A percentile compares a stretch with the other conserved stretches of the same genome.
phyloP scores from a whole-genome alignment of 176 grass and related monocot genomes.

The Oryza meridionalis region DNA sequence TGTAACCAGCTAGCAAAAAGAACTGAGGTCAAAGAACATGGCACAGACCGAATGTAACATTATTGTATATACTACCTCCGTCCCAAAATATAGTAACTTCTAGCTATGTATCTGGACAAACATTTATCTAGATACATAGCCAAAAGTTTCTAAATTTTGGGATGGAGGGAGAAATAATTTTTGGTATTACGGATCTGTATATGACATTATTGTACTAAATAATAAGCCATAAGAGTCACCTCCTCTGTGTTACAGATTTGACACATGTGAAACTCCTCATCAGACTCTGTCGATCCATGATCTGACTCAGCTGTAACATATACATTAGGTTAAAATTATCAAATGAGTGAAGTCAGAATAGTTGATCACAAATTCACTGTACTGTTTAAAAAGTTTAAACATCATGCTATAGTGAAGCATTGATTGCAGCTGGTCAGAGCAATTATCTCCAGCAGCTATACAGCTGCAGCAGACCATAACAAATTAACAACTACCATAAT shows the following conservation, averaged over 20 bases:
- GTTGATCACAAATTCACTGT: constrained; percentile 18
- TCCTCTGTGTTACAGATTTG: constrained; percentile 93
- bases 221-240: constrained; percentile 52
- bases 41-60: constrained; percentile 6
- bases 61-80: neutral
- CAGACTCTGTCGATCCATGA: constrained; percentile 85
- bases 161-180: too few relatives aligned
- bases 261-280: constrained; percentile 98
- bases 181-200: constrained; percentile 6
- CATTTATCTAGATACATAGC: too few relatives aligned
- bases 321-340: constrained; percentile 24
- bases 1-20: constrained; percentile 13
- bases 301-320: constrained; percentile 90
- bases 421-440: constrained; percentile 12
- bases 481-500: neutral
- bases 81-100: too few relatives aligned
- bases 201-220: constrained; percentile 31
- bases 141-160: too few relatives aligned
- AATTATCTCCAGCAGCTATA: neutral
- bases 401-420: constrained; percentile 25
- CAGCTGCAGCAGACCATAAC: constrained; percentile 3
- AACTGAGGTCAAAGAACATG: constrained; percentile 29
- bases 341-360: constrained; percentile 18
- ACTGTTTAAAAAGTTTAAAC: neutral
- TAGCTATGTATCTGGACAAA: too few relatives aligned